Evolutionary conservation across 2,329 filamentous ascomycete species (phyloP).

Genomic region (Amauroascus niger): DNA sequence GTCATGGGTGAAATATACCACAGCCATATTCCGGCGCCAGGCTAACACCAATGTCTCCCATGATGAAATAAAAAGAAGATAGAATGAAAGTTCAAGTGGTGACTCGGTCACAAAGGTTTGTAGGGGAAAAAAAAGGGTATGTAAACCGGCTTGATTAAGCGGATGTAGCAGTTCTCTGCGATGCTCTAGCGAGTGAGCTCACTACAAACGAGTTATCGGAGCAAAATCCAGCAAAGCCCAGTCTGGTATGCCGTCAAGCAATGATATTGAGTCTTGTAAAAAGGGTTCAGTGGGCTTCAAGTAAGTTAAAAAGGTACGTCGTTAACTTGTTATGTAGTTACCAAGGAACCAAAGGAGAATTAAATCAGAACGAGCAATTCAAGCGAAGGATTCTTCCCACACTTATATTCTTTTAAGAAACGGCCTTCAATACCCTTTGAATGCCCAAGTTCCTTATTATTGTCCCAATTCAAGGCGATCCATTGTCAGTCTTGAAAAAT

Average conservation of each 20-base stretch:
- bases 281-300: neutral
- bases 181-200: neutral
- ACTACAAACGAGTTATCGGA: neutral
- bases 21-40: constrained; percentile 33
- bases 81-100: neutral
- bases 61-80: neutral
- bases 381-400: neutral
- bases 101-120: neutral
- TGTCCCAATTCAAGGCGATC: too few relatives aligned
- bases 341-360: neutral
- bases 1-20: constrained; percentile 25
- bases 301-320: neutral
- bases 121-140: neutral
- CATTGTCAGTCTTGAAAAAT: too few relatives aligned
- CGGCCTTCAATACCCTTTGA: too few relatives aligned
- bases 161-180: neutral
- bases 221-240: neutral
- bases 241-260: neutral
- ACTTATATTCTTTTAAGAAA: neutral
- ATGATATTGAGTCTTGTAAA: neutral
- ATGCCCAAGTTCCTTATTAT: too few relatives aligned
- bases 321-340: neutral
- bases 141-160: neutral
- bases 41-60: neutral
- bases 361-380: neutral